Conservation (phyloP, 2,329 filamentous ascomycete species). For the Penicillium hordei region DNA sequence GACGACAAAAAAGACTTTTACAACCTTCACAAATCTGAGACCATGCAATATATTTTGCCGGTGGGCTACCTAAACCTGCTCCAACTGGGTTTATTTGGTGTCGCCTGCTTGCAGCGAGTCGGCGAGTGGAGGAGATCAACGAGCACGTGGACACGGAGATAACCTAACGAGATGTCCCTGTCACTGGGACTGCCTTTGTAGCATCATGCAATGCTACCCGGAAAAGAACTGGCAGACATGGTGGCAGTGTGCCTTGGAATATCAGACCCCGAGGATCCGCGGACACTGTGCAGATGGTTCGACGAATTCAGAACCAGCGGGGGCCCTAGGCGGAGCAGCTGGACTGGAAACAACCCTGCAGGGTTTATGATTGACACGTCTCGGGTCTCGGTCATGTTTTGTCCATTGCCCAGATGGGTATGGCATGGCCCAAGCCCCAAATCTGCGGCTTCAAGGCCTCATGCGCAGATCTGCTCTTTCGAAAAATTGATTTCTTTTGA, state of each 20-base stretch:
- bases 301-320: neutral
- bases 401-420: neutral
- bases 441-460: neutral
- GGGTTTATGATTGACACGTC: neutral
- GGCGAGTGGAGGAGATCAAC: neutral
- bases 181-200: neutral
- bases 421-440: neutral
- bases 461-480: too few relatives aligned
- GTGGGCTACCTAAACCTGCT: conserved; percentile 5
- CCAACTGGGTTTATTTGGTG: neutral
- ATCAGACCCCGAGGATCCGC: neutral
- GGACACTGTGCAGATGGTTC: neutral
- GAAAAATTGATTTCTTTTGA: neutral
- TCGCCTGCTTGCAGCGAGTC: neutral
- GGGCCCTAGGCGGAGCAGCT: neutral
- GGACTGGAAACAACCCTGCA: too few relatives aligned
- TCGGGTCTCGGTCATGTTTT: neutral
- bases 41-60: neutral
- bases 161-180: neutral
- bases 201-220: neutral
- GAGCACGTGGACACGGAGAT: neutral
- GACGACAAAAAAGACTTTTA: conserved; percentile 4
- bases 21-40: neutral
- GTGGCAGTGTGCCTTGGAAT: neutral
- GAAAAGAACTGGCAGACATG: neutral